Conservation (phyloP, 2,329 filamentous ascomycete species). For the Monosporascus sp. region DNA sequence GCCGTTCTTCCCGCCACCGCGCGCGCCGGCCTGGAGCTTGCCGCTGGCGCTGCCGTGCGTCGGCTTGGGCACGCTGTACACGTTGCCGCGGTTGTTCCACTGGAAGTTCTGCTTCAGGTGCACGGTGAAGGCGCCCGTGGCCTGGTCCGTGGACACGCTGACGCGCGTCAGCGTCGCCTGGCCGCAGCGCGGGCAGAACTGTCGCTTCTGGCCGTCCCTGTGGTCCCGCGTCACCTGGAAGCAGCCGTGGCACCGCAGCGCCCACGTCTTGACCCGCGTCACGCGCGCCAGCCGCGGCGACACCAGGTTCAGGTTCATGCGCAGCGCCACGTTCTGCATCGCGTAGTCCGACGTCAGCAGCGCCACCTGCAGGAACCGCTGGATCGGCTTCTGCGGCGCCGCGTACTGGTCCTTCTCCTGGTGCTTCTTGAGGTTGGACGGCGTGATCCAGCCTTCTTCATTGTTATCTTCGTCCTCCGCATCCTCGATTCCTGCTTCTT, state of each 20-base stretch:
- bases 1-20: conserved; percentile 80
- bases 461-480: conserved; percentile 41
- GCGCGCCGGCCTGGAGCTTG: conserved; percentile 59
- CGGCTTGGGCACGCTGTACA: conserved; percentile 90
- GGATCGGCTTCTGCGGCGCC: conserved; percentile 43
- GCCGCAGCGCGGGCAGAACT: conserved; percentile 91
- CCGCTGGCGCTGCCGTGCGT: conserved; percentile 75
- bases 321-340: conserved; percentile 94
- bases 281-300: conserved; percentile 76
- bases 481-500: conserved; percentile 25
- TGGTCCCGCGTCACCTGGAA: conserved; percentile 82
- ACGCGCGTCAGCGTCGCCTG: conserved; percentile 81
- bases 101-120: conserved; percentile 94
- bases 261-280: conserved; percentile 78
- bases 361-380: conserved; percentile 74
- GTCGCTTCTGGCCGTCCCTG: conserved; percentile 47
- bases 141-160: conserved; percentile 75
- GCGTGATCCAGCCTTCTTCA: conserved; percentile 86
- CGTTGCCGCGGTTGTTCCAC: conserved; percentile 89
- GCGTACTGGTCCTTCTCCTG: conserved; percentile 60
- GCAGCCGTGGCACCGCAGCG: conserved; percentile 90
- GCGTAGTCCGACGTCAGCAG: conserved; percentile 93
- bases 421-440: conserved; percentile 81
- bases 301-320: conserved; percentile 89
- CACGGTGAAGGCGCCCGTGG: conserved; percentile 69